Conservation (phyloP, 257 asterid genomes). For the Fraxinus excelsior region DNA sequence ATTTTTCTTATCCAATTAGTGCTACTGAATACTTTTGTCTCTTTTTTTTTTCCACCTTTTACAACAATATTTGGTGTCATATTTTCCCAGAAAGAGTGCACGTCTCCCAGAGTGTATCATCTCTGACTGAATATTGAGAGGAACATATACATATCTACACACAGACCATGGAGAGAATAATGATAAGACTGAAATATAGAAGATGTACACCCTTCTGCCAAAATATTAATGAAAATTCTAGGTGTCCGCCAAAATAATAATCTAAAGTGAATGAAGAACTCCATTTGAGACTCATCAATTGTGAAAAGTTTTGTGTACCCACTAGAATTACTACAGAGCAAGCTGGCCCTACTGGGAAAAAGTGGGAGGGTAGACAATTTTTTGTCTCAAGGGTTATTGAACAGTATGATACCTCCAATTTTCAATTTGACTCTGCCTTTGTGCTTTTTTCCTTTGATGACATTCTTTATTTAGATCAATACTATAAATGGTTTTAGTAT, state of each 20-base stretch:
- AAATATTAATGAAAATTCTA: background rate
- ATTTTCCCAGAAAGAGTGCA: background rate
- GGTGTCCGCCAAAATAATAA: background rate
- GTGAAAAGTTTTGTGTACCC: background rate
- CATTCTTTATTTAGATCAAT: background rate
- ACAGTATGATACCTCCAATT: background rate
- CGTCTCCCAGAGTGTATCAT: background rate
- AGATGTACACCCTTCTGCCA: background rate
- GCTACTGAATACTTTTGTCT: slow-evolving; percentile 9
- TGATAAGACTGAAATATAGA: background rate
- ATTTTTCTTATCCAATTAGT: slow-evolving; percentile 10
- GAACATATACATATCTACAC: background rate
- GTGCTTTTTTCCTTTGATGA: slow-evolving; percentile 1
- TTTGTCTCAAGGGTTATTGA: slow-evolving; percentile 1
- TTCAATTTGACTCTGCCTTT: background rate
- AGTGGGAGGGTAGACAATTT: background rate
- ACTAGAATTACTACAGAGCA: background rate
- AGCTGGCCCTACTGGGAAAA: background rate
- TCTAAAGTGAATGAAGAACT: background rate
- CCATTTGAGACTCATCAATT: background rate
- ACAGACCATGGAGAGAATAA: background rate
- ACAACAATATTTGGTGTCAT: slow-evolving; percentile 14
- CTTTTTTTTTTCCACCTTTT: background rate
- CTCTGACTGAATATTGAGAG: background rate
- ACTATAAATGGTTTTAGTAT: background rate